phyloP scores from a whole-genome alignment of 2,329 filamentous ascomycete species.

The Fusarium marasasianum region DNA sequence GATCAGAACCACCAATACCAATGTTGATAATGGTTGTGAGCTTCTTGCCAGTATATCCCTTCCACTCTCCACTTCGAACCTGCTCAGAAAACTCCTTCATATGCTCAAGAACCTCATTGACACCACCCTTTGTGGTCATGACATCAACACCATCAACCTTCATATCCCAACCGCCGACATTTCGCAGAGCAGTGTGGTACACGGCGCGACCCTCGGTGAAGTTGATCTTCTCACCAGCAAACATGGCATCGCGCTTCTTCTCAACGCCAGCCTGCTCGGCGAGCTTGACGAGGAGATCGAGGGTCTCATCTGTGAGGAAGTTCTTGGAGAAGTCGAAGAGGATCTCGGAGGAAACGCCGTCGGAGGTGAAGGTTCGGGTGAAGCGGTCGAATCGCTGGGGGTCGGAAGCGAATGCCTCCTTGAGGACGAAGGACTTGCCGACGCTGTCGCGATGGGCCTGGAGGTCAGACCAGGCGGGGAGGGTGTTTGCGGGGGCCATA shows the following conservation, averaged over 20 bases:
- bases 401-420: slow-evolving; percentile 91
- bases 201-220: slow-evolving; percentile 97
- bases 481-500: slow-evolving; percentile 86
- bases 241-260: slow-evolving; percentile 97
- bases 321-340: slow-evolving; percentile 99
- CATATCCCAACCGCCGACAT: slow-evolving; percentile 82
- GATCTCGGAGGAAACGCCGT: slow-evolving; percentile 84
- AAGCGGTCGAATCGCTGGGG: slow-evolving; percentile 90
- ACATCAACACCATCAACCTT: slow-evolving; percentile 92
- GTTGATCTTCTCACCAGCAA: slow-evolving; percentile 98
- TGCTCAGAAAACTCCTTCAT: slow-evolving; percentile 99
- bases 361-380: slow-evolving; percentile 84
- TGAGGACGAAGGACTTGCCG: slow-evolving; percentile 90
- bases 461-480: slow-evolving; percentile 88
- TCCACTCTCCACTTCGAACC: slow-evolving; percentile 94
- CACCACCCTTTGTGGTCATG: slow-evolving; percentile 86
- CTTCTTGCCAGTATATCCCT: slow-evolving; percentile 96
- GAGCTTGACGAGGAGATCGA: slow-evolving; percentile 86
- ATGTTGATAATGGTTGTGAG: slow-evolving; percentile 97
- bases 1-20: slow-evolving; percentile 96
- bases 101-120: slow-evolving; percentile 90
- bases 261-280: slow-evolving; percentile 91
- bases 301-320: slow-evolving; percentile 92
- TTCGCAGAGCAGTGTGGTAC: slow-evolving; percentile 93
- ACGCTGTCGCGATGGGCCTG: slow-evolving; percentile 88